Conservation (phyloP, 306 rosid genomes). For the Alnus rubra region DNA sequence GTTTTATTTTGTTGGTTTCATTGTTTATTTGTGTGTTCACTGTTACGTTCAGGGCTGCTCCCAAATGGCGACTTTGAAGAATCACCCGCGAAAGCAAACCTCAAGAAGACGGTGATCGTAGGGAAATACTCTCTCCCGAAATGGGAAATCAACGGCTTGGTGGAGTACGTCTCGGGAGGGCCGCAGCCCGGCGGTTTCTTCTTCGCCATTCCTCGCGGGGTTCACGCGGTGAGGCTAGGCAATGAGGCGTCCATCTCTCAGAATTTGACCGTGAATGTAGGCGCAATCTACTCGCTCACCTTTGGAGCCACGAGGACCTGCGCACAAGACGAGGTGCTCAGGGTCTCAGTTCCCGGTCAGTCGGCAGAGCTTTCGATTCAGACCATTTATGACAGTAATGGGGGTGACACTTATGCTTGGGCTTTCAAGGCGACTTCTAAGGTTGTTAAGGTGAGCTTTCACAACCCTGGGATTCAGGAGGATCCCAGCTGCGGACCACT, state of each 20-base stretch:
- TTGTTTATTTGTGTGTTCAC: background rate
- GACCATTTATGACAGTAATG: constrained; percentile 45
- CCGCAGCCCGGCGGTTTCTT: constrained; percentile 59
- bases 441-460: constrained; percentile 42
- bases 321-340: constrained; percentile 50
- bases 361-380: constrained; percentile 44
- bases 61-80: constrained; percentile 59
- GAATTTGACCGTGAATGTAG: constrained; percentile 23
- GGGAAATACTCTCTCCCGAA: constrained; percentile 57
- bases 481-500: constrained; percentile 64
- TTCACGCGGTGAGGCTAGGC: constrained; percentile 52
- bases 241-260: constrained; percentile 60
- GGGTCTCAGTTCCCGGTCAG: constrained; percentile 24
- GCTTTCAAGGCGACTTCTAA: constrained; percentile 33
- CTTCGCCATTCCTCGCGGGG: constrained; percentile 46
- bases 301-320: constrained; percentile 61
- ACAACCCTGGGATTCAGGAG: constrained; percentile 55
- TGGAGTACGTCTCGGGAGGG: constrained; percentile 56
- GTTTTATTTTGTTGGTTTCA: background rate
- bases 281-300: constrained; percentile 41
- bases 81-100: constrained; percentile 37
- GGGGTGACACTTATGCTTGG: constrained; percentile 53
- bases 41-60: constrained; percentile 27
- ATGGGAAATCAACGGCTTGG: constrained; percentile 57
- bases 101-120: constrained; percentile 46